Evolutionary conservation across 108 stramenopile genomes (phyloP), one percentile per base, ranked within the genome.

Genomic region (Nitzschia sp.): DNA sequence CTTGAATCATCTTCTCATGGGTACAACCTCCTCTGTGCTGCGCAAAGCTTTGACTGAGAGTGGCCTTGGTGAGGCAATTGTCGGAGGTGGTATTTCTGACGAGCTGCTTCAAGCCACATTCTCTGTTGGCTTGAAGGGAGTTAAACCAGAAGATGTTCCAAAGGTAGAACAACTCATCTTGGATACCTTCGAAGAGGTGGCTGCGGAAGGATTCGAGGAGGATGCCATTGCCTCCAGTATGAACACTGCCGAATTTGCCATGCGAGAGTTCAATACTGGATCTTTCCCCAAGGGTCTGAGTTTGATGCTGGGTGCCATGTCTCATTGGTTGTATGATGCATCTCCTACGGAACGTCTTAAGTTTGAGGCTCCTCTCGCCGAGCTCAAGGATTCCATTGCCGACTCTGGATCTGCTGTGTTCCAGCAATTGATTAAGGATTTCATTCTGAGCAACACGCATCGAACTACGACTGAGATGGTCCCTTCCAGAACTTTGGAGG

Each of bases 191-290:
- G 68, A 77, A 52, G 82, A 91, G 75, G 83, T 89, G 40, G 91
- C 79, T 14, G 79, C 81, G 53, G 94, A 96, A 60, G 98, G 98
- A 26, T 99, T 99, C 64, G 69, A 79, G 20, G 86, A 81, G 3
- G 93, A 94, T 52, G 96, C 81, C 8, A 82, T 91, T 67, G 93
- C 93, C 15, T 89, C 98, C 12, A 87, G 89, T 10, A 83, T 98
- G 85, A 98, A 96, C 72, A 91, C 96, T n/a, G 83, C 93, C 66
- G 96, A 98, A 76, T 98, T 98, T 66, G 67, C 72, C 56, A 71
- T 98, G 67, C 83, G 98, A 46, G 98, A 98, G 71, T 98, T 97
- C 86, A 98, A 98, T 77, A 97, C 96, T 22, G 98, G 98, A 66
- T 90, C 91, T 8, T 98, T 95, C 74, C 98, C 98, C 61, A 92